These are phyloP conservation scores for Glycyrrhiza uralensis DNA, from an alignment of 306 rosid species.

Conservation along the genomic window DNA sequence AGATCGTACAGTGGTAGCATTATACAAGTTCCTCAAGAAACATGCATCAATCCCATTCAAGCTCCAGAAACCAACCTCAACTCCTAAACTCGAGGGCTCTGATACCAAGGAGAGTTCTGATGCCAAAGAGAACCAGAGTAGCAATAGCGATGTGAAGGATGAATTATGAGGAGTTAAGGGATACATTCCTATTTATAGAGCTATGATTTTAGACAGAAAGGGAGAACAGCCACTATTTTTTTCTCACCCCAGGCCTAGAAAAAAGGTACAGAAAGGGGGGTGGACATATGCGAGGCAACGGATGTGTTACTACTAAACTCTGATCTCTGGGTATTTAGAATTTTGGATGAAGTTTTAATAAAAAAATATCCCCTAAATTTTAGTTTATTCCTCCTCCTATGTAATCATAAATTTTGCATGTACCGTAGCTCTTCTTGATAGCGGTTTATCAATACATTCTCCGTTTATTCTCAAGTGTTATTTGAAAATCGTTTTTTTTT, in stretches of 20 bases:
- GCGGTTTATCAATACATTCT: too few species aligned
- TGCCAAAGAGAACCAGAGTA: constrained; percentile 39
- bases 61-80: constrained; percentile 75
- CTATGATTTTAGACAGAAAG: constrained; percentile 20
- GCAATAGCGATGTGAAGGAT: constrained; percentile 59
- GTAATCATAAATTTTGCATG: neutral
- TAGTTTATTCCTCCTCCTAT: neutral
- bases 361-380: neutral
- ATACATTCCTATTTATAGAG: constrained; percentile 18
- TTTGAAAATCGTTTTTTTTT: too few species aligned
- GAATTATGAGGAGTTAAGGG: constrained; percentile 53
- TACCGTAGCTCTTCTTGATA: neutral
- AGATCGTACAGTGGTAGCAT: constrained; percentile 94
- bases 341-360: constrained; percentile 23
- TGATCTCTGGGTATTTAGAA: neutral
- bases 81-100: constrained; percentile 43
- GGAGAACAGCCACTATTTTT: constrained; percentile 7
- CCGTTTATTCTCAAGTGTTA: too few species aligned
- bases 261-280: neutral
- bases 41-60: constrained; percentile 96
- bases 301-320: neutral
- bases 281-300: constrained; percentile 1
- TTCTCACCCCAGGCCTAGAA: constrained; percentile 12
- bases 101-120: constrained; percentile 44
- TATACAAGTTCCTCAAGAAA: constrained; percentile 88